Evolutionary conservation across 495 filamentous ascomycete genomes (phyloP).

Genomic region (Polyplosphaeria fusca): DNA sequence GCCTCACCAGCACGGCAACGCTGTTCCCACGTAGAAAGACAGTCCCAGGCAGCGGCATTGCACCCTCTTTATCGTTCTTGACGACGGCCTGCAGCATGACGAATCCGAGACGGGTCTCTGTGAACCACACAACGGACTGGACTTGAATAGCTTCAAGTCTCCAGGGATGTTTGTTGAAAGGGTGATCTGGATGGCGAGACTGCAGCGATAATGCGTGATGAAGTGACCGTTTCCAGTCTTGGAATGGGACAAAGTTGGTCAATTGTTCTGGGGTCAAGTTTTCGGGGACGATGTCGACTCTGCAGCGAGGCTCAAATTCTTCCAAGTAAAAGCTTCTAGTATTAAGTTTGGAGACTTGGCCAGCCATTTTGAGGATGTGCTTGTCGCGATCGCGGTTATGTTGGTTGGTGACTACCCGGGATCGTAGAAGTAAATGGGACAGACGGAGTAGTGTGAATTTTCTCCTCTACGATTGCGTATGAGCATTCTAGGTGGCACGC

Average conservation of each 20-base stretch:
- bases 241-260: constrained; percentile 25
- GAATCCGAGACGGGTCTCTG: constrained; percentile 64
- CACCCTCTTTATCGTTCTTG: constrained; percentile 50
- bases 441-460: too few relatives aligned
- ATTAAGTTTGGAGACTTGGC: too few relatives aligned
- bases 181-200: constrained; percentile 53
- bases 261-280: constrained; percentile 27
- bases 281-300: constrained; percentile 6
- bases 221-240: constrained; percentile 67
- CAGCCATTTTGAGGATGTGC: too few relatives aligned
- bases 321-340: neutral
- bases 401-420: too few relatives aligned
- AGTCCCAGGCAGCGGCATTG: constrained; percentile 68
- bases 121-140: constrained; percentile 73
- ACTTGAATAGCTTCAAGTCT: constrained; percentile 64
- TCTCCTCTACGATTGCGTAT: too few relatives aligned
- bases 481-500: too few relatives aligned
- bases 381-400: too few relatives aligned
- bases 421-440: too few relatives aligned
- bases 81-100: constrained; percentile 69
- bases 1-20: constrained; percentile 72
- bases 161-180: constrained; percentile 71
- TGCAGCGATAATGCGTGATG: constrained; percentile 64
- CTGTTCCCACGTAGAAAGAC: constrained; percentile 78
- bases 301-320: neutral